These are phyloP conservation scores for Rhodotorula taiwanensis DNA, from an alignment of 768 basidiomycete species.

Conservation along the genomic window DNA sequence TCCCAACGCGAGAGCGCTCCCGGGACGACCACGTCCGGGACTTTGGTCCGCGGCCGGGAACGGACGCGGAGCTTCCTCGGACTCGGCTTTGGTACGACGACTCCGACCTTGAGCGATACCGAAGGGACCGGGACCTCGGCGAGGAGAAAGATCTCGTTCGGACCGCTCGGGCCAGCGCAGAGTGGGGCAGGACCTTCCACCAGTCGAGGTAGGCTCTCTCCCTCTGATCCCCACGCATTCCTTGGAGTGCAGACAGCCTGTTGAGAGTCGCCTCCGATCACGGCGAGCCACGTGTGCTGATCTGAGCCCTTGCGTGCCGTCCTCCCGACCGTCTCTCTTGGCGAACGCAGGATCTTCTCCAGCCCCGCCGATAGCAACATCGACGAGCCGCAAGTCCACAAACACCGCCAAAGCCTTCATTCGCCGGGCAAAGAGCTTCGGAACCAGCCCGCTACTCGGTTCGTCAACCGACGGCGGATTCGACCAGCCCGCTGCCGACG, in stretches of 20 bases:
- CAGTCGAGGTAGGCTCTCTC: background rate
- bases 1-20: too few species aligned
- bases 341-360: too few species aligned
- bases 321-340: background rate
- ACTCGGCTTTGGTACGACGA: background rate
- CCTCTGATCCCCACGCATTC: background rate
- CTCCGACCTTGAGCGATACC: background rate
- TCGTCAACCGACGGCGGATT: background rate
- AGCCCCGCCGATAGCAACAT: background rate
- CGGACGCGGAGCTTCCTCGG: slow-evolving; percentile 13
- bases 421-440: slow-evolving; percentile 28
- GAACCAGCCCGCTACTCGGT: slow-evolving; percentile 13
- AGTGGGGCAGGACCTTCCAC: background rate
- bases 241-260: too few species aligned
- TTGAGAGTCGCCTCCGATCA: too few species aligned
- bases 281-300: too few species aligned
- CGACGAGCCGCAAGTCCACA: slow-evolving; percentile 20
- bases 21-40: too few species aligned
- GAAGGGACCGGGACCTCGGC: background rate
- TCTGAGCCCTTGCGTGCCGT: too few species aligned
- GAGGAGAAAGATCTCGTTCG: background rate
- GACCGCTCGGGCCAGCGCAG: background rate
- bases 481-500: background rate
- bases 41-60: background rate
- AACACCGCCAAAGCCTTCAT: slow-evolving; percentile 15